phyloP scores from a whole-genome alignment of 768 basidiomycete genomes.

The Baorangia bicolor region DNA sequence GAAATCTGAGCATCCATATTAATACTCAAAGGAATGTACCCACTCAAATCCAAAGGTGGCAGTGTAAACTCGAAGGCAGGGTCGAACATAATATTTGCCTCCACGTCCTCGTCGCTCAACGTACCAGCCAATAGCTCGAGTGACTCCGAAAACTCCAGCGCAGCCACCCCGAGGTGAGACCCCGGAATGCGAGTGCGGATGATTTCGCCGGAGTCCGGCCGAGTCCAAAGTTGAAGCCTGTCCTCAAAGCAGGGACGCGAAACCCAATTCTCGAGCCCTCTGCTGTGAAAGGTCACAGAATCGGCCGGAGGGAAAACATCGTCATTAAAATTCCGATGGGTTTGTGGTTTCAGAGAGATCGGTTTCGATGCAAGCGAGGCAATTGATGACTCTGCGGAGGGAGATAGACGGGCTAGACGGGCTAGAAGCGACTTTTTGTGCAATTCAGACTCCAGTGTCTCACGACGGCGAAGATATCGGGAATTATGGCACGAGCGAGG shows the following conservation, averaged over 20 bases:
- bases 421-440: conserved; percentile 52
- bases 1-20: conserved; percentile 12
- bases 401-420: conserved; percentile 42
- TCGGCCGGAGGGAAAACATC: conserved; percentile 20
- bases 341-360: conserved; percentile 26
- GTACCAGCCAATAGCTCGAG: conserved; percentile 63
- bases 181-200: conserved; percentile 43
- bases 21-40: conserved; percentile 4
- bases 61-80: conserved; percentile 17
- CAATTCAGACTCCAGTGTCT: conserved; percentile 44
- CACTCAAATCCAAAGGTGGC: conserved; percentile 20
- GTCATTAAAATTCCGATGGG: conserved; percentile 36
- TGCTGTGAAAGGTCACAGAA: conserved; percentile 36
- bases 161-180: conserved; percentile 58
- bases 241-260: conserved; percentile 78
- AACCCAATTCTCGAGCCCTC: conserved; percentile 67
- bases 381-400: conserved; percentile 44
- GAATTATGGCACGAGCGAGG: conserved; percentile 57
- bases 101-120: conserved; percentile 19
- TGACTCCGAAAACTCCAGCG: conserved; percentile 68
- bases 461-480: conserved; percentile 34
- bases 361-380: conserved; percentile 41
- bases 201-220: conserved; percentile 38
- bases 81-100: conserved; percentile 9
- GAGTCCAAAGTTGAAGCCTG: conserved; percentile 54